Evolutionary conservation across 2,329 filamentous ascomycete genomes (phyloP), one percentile per base, ranked within the genome.

Genomic region (Fusarium sp.): DNA sequence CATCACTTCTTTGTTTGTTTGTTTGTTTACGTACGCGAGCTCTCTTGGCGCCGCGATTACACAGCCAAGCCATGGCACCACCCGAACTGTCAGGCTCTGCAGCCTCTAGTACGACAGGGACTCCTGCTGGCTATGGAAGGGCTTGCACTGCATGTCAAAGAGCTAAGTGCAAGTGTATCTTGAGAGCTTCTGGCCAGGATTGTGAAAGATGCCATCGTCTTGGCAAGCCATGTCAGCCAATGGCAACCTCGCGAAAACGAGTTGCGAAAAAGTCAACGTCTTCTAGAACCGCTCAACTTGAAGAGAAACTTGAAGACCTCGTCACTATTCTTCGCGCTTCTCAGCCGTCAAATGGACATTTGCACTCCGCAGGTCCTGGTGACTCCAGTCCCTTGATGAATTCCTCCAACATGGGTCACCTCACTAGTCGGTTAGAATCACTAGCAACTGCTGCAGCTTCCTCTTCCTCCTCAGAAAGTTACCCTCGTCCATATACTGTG

Each of bases 231-330:
- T 88, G 86, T 57, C 79, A 83, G 49, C 84, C 84, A 38, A 85
- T 86, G 25, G 75, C 81, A 25, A 82, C 83, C 6, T 79, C 81
- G 45, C 78, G 83, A 39, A 83, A 81, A 65, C 80, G 83, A 14
- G 76, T 80, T 62, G 55, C 77, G 65, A 80, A 81, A 72, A 77
- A 79, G 68, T 73, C 79, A 57, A 64, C 79, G 39, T 72, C 79
- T 14, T 81, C 80, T 33, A 80, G 83, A 25, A 82, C 84, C 8
- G 83, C 84, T 12, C 83, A 85, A 65, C 79, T 87, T 11, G 86
- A 87, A 76, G 84, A 86, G 72, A 87, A 86, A 78, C 79, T 87
- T 12, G 84, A 86, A 49, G 83, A 85, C 62, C 78, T 87, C 6
- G 83, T 86, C 22, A 82, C 82, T 5, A 81, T 87, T n/a, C 74